Percentiles rank a stretch among this genome's conserved stretches.
phyloP scores from a whole-genome alignment of 495 filamentous ascomycete species.

The Penicillium odoratum region DNA sequence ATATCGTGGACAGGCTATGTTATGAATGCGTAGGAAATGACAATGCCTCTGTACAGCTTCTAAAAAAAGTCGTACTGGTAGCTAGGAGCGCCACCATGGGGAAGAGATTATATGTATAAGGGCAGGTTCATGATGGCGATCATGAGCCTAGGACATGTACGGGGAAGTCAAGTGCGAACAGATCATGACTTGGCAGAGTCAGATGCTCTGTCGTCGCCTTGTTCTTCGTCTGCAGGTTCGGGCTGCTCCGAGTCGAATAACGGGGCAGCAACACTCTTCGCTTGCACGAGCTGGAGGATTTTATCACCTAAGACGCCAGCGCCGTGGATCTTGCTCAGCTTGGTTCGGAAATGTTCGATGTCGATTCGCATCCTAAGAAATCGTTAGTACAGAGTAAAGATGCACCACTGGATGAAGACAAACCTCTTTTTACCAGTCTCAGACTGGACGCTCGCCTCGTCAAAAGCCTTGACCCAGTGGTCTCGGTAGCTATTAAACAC shows the following conservation, averaged over 20 bases:
- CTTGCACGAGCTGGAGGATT: conserved; percentile 65
- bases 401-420: conserved; percentile 20
- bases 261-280: conserved; percentile 47
- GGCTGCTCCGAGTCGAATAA: background rate
- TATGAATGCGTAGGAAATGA: conserved; percentile 15
- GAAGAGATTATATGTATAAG: conserved; percentile 22
- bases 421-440: conserved; percentile 73
- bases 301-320: conserved; percentile 68
- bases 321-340: conserved; percentile 77
- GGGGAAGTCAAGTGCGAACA: background rate
- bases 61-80: background rate
- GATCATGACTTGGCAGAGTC: conserved; percentile 20
- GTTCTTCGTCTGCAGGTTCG: background rate
- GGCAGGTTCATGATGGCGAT: background rate
- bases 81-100: background rate
- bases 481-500: conserved; percentile 86
- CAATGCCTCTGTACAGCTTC: conserved; percentile 21
- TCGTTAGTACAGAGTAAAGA: conserved; percentile 14
- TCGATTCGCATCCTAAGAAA: conserved; percentile 74
- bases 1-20: conserved; percentile 21
- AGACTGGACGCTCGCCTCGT: conserved; percentile 63
- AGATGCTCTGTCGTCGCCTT: conserved; percentile 16
- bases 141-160: background rate
- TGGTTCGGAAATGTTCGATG: conserved; percentile 70
- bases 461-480: conserved; percentile 75